Base-by-base conservation (phyloP, 371 early-diverging fungal genomes). In the Mortierella sp. region DNA sequence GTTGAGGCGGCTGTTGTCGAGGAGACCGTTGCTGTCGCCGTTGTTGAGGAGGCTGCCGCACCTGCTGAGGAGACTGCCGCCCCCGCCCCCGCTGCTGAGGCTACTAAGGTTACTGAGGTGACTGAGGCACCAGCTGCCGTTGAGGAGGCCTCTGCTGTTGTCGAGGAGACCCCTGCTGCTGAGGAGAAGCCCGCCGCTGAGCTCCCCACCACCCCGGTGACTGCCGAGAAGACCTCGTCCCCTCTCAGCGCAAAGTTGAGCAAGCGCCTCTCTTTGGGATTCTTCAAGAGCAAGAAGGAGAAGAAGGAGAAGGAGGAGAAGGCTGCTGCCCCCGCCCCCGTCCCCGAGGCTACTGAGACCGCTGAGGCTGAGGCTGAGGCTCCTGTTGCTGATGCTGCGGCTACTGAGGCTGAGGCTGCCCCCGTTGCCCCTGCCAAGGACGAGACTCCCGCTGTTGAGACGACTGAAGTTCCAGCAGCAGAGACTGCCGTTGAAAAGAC, bases 281-380 rank as follows among this genome's bases (percentile, higher is more conserved):
- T 70, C 64, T 70, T 70, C 51, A 64, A 64, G 62, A 69, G 34
- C 57, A 69, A 53, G 62, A 69, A 69, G 70, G 70, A 69, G 64
- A 70, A 70, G 64, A 70, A 70, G 71, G 68, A 67, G 37, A 34
- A 42, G 17, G 62, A 64, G 51, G 71, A 50, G 44, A 54, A 63
- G 64, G 60, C 39, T 28, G 64, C 58, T 21, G 51, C 60, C 32
- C 64, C 70, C 34, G 62, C 47, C 31, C 32, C 70, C 27, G 52
- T 61, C 24, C 50, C 57, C 21, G 60, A 69, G 61, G 57, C 32
- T 27, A 26, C 43, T 23, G 57, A 53, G 54, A 34, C 50, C 32
- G 65, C 43, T 23, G 57, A 41, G 32, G 59, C 24, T 37, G 56
- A 48, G 54, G 31, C 19, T n/a, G 44, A 26, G 23, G 21, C 56